These are phyloP conservation scores for Schizosaccharomyces japonicus DNA, from an alignment of 805 yeast genomes.

Conservation along the genomic window DNA sequence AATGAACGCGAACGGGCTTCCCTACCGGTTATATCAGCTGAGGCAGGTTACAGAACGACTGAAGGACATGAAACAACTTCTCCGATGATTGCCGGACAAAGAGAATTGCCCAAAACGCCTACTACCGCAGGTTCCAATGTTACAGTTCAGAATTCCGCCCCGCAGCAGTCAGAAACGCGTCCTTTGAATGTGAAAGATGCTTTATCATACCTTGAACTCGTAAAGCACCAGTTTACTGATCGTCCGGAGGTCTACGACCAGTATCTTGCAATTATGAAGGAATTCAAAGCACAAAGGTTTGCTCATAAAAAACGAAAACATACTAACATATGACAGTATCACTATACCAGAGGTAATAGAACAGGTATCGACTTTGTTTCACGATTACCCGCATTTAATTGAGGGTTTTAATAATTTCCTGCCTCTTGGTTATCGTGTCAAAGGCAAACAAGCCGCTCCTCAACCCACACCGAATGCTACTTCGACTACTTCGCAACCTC, in stretches of 20 bases:
- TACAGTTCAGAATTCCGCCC: no score
- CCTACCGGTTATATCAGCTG: no score
- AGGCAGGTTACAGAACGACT: no score
- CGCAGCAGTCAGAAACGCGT: conserved; percentile 13
- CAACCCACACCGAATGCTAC: conserved; percentile 86
- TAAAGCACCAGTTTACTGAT: conserved; percentile 68
- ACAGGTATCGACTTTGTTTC: conserved; percentile 69
- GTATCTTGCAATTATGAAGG: conserved; percentile 94
- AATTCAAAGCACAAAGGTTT: conserved; percentile 61
- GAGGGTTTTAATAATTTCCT: conserved; percentile 94
- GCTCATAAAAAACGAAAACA: no score
- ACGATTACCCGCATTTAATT: conserved; percentile 75
- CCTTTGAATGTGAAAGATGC: conserved; percentile 94
- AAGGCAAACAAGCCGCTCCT: conserved; percentile 67
- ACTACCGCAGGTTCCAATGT: no score
- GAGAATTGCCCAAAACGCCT: no score
- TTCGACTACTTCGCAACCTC: conserved; percentile 80
- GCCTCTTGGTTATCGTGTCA: conserved; percentile 86
- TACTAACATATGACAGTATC: no score
- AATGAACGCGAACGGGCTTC: no score
- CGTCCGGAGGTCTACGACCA: conserved; percentile 92
- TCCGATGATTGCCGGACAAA: no score
- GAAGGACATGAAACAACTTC: no score
- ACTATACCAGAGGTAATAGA: conserved; percentile 97
- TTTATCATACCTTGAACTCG: conserved; percentile 80